These are phyloP conservation scores for Fremontodendron californicum DNA, from an alignment of 345 rosid genomes.

Conservation along the genomic window DNA sequence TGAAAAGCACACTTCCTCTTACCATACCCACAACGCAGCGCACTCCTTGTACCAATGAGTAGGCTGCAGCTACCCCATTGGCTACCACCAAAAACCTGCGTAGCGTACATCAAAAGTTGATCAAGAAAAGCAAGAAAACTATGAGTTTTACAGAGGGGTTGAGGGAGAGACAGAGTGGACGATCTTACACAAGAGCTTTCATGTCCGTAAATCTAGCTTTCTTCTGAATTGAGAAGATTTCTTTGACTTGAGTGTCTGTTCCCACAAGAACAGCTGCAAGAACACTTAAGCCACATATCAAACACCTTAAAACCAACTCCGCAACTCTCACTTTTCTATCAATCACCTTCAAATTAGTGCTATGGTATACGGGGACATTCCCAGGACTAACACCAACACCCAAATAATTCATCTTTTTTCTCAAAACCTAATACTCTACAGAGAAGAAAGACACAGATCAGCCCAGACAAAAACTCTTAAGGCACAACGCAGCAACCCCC, in stretches of 20 bases:
- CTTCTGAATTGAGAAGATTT: slow-evolving; percentile 67
- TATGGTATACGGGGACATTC: slow-evolving; percentile 49
- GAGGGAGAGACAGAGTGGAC: neutral
- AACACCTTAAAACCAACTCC: slow-evolving; percentile 68
- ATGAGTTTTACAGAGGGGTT: neutral
- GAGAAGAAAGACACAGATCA: neutral
- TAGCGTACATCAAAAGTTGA: neutral
- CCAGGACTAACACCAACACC: slow-evolving; percentile 68
- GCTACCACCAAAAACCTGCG: slow-evolving; percentile 77
- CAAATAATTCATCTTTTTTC: slow-evolving; percentile 45
- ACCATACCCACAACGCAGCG: slow-evolving; percentile 61
- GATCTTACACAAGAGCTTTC: slow-evolving; percentile 91
- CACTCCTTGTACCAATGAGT: slow-evolving; percentile 64
- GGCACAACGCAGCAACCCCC: neutral
- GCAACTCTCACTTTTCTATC: slow-evolving; percentile 65
- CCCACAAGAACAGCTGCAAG: slow-evolving; percentile 63
- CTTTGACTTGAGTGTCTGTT: slow-evolving; percentile 64
- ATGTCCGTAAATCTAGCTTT: slow-evolving; percentile 75
- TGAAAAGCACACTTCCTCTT: slow-evolving; percentile 59
- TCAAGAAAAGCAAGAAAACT: neutral
- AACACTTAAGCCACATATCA: slow-evolving; percentile 50
- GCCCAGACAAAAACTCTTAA: neutral
- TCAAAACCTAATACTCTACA: neutral
- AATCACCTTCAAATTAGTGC: slow-evolving; percentile 44
- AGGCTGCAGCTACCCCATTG: slow-evolving; percentile 61